Conservation (phyloP, 306 rosid species). For the Trifolium subterraneum region DNA sequence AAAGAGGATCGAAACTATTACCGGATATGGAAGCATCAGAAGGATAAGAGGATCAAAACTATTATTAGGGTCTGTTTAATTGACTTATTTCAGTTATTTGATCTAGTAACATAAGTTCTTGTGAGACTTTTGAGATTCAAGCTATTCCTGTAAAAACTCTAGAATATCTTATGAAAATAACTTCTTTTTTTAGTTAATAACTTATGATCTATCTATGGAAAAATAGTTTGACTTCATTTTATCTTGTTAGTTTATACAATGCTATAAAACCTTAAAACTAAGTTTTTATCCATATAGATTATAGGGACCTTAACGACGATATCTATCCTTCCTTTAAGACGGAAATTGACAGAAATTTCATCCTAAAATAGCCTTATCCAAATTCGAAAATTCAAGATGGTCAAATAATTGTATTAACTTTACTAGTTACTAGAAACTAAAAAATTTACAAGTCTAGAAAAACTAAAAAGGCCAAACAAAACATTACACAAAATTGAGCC, state of each 20-base stretch:
- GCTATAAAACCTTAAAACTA: neutral
- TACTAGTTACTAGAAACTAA: too few species aligned
- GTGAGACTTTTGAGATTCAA: neutral
- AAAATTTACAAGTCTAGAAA: slow-evolving; percentile 8
- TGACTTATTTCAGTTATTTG: neutral
- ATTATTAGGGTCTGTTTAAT: neutral
- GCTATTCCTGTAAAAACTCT: too few species aligned
- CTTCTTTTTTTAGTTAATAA: too few species aligned
- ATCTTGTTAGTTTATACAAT: neutral
- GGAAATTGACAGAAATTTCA: slow-evolving; percentile 7
- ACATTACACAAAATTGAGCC: neutral
- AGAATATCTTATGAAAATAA: neutral
- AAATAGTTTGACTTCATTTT: neutral
- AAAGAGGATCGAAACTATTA: too few species aligned
- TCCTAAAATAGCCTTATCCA: neutral
- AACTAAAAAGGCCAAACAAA: neutral
- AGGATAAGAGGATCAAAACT: too few species aligned
- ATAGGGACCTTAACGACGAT: too few species aligned
- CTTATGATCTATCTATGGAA: neutral
- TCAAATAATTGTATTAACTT: neutral
- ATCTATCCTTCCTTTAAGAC: neutral
- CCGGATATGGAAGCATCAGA: too few species aligned
- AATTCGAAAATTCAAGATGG: slow-evolving; percentile 11
- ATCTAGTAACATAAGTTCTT: too few species aligned
- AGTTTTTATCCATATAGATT: too few species aligned